Evolutionary conservation across 2,329 filamentous ascomycete species (phyloP), one percentile per base, ranked within the genome.

Genomic region (Fusarium sp.): DNA sequence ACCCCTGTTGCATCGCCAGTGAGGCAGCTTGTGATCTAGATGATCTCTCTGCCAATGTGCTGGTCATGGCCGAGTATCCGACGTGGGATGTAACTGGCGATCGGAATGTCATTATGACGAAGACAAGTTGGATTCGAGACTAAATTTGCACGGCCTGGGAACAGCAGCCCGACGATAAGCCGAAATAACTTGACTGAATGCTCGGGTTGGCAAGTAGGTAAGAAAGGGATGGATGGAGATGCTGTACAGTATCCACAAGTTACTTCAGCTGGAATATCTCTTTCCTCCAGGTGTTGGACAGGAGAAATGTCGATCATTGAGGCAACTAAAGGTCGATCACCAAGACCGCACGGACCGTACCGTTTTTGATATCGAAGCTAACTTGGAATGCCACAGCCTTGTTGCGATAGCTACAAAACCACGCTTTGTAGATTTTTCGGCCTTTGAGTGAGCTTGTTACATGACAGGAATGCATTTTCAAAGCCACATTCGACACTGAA

Each of bases 61-160:
- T 64, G 37, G 19, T 44, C 14, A 14, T 35, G 32, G 37, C 53
- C 50, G 31, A 44, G 44, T 61, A 25, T 23, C 44, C 32, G 39
- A 32, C 4, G 35, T 54, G 35, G 41, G 37, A 57, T 53, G 45
- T 25, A 35, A 36, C 31, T 52, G 41, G 53, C 42, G 53, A 27
- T 43, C 35, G 57, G 61, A 65, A 65, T 65, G 61, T 65, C 61
- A 65, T 65, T 4, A 65, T 65, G 61, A 65, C 57, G 58, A 53
- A 15, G 14, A 50, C 25, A 19, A 15, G 54, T 17, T 23, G 42
- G 25, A 42, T 44, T 46, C 31, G 29, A 61, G 38, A 51, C 27
- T 33, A 43, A 51, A 14, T 4, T 35, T 49, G 41, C 33, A 32
- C 23, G 29, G 15, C n/a, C 32, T 31, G 19, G 32, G 37, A 27